phyloP scores from a whole-genome alignment of 768 basidiomycete species.

The Galerina sulciceps region DNA sequence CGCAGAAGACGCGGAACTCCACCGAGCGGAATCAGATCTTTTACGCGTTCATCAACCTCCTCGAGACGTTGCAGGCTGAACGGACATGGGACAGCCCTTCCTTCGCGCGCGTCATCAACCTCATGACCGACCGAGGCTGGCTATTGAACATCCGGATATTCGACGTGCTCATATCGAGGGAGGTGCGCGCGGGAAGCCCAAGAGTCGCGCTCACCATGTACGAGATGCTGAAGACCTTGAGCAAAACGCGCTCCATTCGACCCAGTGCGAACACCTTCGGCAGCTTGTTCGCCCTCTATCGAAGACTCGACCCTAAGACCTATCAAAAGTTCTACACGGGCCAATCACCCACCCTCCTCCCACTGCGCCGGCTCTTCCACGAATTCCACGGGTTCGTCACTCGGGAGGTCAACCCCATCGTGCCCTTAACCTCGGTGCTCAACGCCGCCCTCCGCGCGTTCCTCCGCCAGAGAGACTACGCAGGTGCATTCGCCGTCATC shows the following conservation, averaged over 20 bases:
- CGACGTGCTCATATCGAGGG: slow-evolving; percentile 50
- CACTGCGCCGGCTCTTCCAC: slow-evolving; percentile 46
- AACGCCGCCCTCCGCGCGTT: slow-evolving; percentile 49
- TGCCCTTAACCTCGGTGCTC: slow-evolving; percentile 37
- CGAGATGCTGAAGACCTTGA: slow-evolving; percentile 36
- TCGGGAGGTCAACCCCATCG: slow-evolving; percentile 18
- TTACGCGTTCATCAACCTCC: slow-evolving; percentile 41
- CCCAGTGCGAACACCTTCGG: slow-evolving; percentile 51
- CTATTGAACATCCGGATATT: slow-evolving; percentile 44
- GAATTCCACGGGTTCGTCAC: slow-evolving; percentile 42
- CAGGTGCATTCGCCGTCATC: slow-evolving; percentile 47
- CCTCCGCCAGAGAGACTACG: slow-evolving; percentile 47
- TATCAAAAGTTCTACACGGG: slow-evolving; percentile 21
- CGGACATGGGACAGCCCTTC: slow-evolving; percentile 31
- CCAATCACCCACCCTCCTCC: slow-evolving; percentile 24
- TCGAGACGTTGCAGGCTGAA: slow-evolving; percentile 38
- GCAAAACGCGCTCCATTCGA: slow-evolving; percentile 28
- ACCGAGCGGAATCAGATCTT: not conserved
- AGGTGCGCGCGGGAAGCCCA: slow-evolving; percentile 34
- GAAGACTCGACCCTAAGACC: slow-evolving; percentile 2
- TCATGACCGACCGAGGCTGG: slow-evolving; percentile 42
- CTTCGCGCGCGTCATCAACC: slow-evolving; percentile 38
- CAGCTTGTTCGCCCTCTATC: slow-evolving; percentile 38
- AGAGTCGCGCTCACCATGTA: slow-evolving; percentile 49
- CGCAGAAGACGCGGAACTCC: not conserved